Evolutionary conservation across 352 stramenopile species (phyloP), one percentile per base, ranked within the genome.

Genomic region (Achlya hypogyna): DNA sequence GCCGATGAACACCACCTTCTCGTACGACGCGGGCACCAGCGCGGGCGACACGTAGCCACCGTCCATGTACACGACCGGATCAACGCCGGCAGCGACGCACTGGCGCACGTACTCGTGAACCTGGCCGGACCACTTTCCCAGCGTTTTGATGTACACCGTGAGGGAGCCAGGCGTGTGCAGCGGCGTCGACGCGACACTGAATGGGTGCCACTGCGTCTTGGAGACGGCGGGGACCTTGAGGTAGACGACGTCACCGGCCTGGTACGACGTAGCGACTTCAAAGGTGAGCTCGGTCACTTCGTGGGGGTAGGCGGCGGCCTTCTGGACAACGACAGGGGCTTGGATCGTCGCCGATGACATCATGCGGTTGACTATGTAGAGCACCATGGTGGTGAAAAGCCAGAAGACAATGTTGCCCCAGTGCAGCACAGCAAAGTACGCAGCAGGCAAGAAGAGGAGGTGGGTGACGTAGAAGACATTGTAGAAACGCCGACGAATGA

Each of bases 171-270:
- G 25, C 34, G 42, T 73, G 0, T 53, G 32, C 0, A 45, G 51
- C 3, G 77, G 77, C n/a, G 77, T 79, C 12, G 75, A 82, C 5
- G 67, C 71, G 28, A 86, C 72, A 14, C 74, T 82, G 65, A 86
- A 79, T 16, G 76, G 64, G 47, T 86, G 78, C 78, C 76, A 86
- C 65, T 86, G 74, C 3, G 76, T 63, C 69, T 77, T 81, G 22
- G 76, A 82, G 51, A 85, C 71, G 10, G 70, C 23, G 0, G 75
- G 77, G 1, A 72, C 74, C 35, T 79, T 81, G 27, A 84, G 22
- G 65, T 83, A 84, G 23, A 84, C 62, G 38, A 83, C 79, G 47
- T 82, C 73, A 5, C 76, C 76, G 38, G 81, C 66, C 3, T 68
- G 20, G 70, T 72, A 86, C 25, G 51, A 29, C 18, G 71, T 72